A percentile compares a stretch with the other conserved stretches of the same genome.
Conservation (phyloP, 345 rosid genomes). For the Eucalyptus leucophloia region DNA sequence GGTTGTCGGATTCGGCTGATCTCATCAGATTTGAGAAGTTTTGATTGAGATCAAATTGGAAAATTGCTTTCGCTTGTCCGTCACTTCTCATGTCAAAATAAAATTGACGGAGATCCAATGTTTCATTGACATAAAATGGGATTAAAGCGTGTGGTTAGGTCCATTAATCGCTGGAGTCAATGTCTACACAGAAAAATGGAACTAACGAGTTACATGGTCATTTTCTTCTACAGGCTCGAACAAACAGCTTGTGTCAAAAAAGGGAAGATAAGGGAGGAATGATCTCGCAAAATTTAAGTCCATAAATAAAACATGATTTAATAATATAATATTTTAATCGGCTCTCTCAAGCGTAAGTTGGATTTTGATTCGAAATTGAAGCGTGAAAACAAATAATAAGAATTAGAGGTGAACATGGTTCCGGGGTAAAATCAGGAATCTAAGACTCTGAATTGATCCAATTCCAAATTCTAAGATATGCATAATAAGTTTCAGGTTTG, state of each 20-base stretch:
- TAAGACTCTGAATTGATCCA: rapidly evolving
- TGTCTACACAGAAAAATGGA: rapidly evolving
- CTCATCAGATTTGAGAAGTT: not conserved
- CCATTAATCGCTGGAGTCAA: not conserved
- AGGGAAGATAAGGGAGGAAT: not conserved
- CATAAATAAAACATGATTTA: not conserved
- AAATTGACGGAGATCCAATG: not conserved
- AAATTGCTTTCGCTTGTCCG: not conserved
- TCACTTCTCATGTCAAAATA: not conserved
- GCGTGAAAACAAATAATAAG: not conserved
- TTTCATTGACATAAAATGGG: not conserved
- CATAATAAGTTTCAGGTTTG: no score
- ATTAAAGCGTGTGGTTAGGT: not conserved
- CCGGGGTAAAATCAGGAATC: rapidly evolving
- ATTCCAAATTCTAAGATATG: no score
- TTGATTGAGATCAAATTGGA: not conserved
- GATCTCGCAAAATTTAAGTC: not conserved
- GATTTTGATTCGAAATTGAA: not conserved
- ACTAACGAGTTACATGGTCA: not conserved
- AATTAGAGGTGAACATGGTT: no score
- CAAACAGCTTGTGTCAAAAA: not conserved
- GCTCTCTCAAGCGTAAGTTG: not conserved
- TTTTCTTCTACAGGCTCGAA: not conserved
- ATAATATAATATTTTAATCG: rapidly evolving
- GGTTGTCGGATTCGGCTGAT: not conserved